Percentiles rank a stretch among this genome's conserved stretches.
These are phyloP conservation scores for Trichophaea hybrida DNA, from an alignment of 2,329 filamentous ascomycete genomes.

Conservation along the genomic window DNA sequence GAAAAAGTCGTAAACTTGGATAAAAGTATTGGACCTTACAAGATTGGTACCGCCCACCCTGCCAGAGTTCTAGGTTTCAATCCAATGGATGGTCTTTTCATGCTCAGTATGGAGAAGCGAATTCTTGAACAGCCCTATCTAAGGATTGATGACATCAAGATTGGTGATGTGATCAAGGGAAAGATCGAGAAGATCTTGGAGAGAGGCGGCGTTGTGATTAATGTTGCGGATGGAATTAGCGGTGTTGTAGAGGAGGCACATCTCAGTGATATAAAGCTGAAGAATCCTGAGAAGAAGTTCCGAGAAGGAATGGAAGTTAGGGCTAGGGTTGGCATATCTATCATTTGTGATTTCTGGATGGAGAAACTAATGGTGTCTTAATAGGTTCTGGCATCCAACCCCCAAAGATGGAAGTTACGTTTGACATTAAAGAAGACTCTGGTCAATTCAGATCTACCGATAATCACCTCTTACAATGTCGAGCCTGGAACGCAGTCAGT, in stretches of 20 bases:
- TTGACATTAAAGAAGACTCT: slow-evolving; percentile 90
- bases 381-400: slow-evolving; percentile 57
- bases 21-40: slow-evolving; percentile 61
- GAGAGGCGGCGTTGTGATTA: slow-evolving; percentile 65
- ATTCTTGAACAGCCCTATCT: slow-evolving; percentile 79
- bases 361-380: slow-evolving; percentile 1
- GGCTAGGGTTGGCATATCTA: slow-evolving; percentile 41
- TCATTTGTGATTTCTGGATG: neutral
- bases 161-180: slow-evolving; percentile 68
- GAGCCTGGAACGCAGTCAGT: slow-evolving; percentile 61
- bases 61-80: slow-evolving; percentile 79
- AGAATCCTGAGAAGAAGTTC: slow-evolving; percentile 94
- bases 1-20: slow-evolving; percentile 74
- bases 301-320: slow-evolving; percentile 72
- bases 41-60: slow-evolving; percentile 61
- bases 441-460: slow-evolving; percentile 71
- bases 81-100: slow-evolving; percentile 67
- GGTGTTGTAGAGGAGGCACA: slow-evolving; percentile 84
- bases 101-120: slow-evolving; percentile 68
- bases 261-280: slow-evolving; percentile 70
- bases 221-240: slow-evolving; percentile 70
- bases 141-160: slow-evolving; percentile 73
- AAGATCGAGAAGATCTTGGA: slow-evolving; percentile 74
- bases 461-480: slow-evolving; percentile 64
- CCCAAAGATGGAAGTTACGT: slow-evolving; percentile 60